phyloP scores from a whole-genome alignment of 345 rosid species.

The Aquilaria sinensis region DNA sequence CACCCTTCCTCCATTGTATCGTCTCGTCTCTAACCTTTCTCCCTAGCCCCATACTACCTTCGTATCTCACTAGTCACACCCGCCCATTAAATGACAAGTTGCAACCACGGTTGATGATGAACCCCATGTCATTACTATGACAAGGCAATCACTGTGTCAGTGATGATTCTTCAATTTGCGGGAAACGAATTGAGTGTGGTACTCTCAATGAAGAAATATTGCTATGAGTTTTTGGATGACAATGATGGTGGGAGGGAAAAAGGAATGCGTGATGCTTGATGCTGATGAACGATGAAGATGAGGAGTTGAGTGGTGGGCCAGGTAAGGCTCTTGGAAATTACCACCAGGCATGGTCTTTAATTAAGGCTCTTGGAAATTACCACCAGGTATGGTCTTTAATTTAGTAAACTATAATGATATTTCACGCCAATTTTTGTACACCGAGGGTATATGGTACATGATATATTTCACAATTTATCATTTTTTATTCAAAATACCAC shows the following conservation, averaged over 20 bases:
- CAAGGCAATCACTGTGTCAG: conserved; percentile 39
- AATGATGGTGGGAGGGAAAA: conserved; percentile 34
- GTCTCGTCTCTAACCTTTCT: too few relatives aligned
- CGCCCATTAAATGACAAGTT: too few relatives aligned
- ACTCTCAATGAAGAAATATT: conserved; percentile 76
- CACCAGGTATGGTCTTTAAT: conserved; percentile 32
- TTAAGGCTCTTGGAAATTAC: conserved; percentile 65
- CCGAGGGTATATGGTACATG: too few relatives aligned
- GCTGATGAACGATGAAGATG: conserved; percentile 88
- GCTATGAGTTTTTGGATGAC: conserved; percentile 66
- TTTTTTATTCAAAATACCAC: too few relatives aligned
- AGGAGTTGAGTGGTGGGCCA: conserved; percentile 69
- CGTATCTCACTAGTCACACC: too few relatives aligned
- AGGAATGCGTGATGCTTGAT: conserved; percentile 73
- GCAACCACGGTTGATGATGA: too few relatives aligned
- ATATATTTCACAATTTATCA: too few relatives aligned
- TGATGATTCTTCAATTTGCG: conserved; percentile 50
- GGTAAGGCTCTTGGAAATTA: conserved; percentile 76
- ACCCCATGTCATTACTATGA: conserved; percentile 57
- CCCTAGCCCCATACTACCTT: too few relatives aligned
- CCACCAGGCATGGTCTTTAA: conserved; percentile 33
- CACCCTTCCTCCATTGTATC: too few relatives aligned
- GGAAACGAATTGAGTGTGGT: conserved; percentile 68
- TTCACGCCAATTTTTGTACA: too few relatives aligned
- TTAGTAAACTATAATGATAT: too few relatives aligned